Evolutionary conservation across 305 asterid species (phyloP).

Genomic region (Rubia occidens): DNA sequence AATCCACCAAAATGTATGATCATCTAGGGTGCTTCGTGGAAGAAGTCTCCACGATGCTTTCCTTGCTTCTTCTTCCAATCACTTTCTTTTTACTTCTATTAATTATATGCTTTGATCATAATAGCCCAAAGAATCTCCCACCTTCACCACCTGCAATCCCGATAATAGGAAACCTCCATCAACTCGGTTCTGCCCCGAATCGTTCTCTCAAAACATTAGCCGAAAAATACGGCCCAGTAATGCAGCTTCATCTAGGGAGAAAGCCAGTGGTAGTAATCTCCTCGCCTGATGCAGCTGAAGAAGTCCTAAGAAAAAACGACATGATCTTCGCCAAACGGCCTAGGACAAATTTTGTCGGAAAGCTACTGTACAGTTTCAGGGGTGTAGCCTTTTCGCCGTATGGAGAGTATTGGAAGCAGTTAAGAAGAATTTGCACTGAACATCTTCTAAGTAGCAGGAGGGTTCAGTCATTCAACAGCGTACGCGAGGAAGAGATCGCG

Average conservation of each 20-base stretch:
- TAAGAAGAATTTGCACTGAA: constrained; percentile 30
- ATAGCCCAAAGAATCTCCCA: no score
- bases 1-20: no score
- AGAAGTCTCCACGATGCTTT: no score
- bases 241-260: neutral
- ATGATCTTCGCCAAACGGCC: no score
- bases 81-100: no score
- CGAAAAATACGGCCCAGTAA: neutral
- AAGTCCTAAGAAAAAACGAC: neutral
- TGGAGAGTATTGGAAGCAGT: constrained; percentile 42
- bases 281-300: neutral
- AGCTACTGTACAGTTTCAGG: no score
- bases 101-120: no score
- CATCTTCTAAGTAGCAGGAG: constrained; percentile 35
- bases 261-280: neutral
- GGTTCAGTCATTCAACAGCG: constrained; percentile 30
- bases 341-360: no score
- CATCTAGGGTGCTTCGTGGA: no score
- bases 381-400: constrained; percentile 14
- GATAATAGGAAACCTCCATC: neutral
- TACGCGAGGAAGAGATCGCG: constrained; percentile 34
- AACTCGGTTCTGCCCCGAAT: neutral
- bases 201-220: neutral
- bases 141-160: neutral
- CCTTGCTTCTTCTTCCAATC: no score